Conservation (phyloP, 2,329 filamentous ascomycete genomes). For the Penicillium brevicompactum region DNA sequence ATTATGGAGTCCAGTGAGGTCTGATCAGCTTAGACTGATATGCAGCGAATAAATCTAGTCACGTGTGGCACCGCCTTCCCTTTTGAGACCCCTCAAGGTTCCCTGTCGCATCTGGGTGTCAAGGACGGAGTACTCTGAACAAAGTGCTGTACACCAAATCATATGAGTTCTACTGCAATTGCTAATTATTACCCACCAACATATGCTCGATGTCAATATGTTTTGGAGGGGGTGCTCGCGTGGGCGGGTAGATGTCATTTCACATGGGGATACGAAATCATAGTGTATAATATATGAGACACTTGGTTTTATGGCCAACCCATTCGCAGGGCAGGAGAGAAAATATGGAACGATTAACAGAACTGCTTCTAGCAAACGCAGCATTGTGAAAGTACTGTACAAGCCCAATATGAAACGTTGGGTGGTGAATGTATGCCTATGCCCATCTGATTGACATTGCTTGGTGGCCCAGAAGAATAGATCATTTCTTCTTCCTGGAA, state of each 20-base stretch:
- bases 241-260: too few species aligned
- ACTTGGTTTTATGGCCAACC: not conserved
- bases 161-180: too few species aligned
- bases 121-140: too few species aligned
- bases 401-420: not conserved
- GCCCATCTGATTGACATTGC: not conserved
- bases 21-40: not conserved
- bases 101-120: too few species aligned
- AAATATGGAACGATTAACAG: not conserved
- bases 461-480: not conserved
- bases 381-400: not conserved
- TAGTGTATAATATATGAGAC: not conserved
- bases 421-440: not conserved
- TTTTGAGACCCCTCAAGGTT: not conserved
- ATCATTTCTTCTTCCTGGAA: conserved; percentile 31
- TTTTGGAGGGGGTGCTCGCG: not conserved
- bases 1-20: not conserved
- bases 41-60: not conserved
- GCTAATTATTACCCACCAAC: too few species aligned
- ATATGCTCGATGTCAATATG: not conserved
- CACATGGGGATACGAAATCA: not conserved
- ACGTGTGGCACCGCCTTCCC: not conserved
- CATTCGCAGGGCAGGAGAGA: not conserved
- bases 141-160: too few species aligned
- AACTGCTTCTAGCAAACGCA: not conserved